Evolutionary conservation across 768 basidiomycete species (phyloP).

Genomic region (Coprinellus aureogranulatus): DNA sequence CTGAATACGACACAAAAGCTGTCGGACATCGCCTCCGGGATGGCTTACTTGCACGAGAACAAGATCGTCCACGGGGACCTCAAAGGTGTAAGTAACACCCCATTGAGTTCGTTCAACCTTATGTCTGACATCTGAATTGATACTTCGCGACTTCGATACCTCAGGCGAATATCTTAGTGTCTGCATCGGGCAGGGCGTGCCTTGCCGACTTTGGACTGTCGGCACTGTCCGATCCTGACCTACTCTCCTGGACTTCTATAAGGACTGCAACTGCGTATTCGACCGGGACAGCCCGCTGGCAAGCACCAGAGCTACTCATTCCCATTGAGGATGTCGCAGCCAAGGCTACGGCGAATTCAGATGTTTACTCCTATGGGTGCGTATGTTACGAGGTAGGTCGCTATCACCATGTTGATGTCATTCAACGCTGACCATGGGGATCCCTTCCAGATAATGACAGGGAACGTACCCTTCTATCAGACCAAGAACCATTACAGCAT

Average conservation of each 20-base stretch:
- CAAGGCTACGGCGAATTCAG: background rate
- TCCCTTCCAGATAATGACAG: constrained; percentile 11
- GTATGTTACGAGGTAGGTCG: constrained; percentile 9
- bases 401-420: background rate
- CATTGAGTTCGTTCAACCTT: too few relatives aligned
- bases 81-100: constrained; percentile 20
- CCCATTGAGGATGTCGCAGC: constrained; percentile 1
- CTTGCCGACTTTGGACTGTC: constrained; percentile 24
- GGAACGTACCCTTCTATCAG: constrained; percentile 20
- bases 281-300: constrained; percentile 13
- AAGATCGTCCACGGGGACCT: constrained; percentile 20
- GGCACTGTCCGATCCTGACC: constrained; percentile 1
- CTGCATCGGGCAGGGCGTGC: constrained; percentile 16
- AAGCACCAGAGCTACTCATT: constrained; percentile 11
- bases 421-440: background rate
- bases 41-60: constrained; percentile 16
- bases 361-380: constrained; percentile 12
- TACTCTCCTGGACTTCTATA: constrained; percentile 9
- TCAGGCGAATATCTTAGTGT: constrained; percentile 20
- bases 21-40: constrained; percentile 12
- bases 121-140: too few relatives aligned
- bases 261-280: background rate
- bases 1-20: constrained; percentile 5
- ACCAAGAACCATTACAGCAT: background rate
- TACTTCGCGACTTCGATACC: background rate